Base-by-base conservation (phyloP, 495 filamentous ascomycete genomes). In the Cryomyces antarcticus region DNA sequence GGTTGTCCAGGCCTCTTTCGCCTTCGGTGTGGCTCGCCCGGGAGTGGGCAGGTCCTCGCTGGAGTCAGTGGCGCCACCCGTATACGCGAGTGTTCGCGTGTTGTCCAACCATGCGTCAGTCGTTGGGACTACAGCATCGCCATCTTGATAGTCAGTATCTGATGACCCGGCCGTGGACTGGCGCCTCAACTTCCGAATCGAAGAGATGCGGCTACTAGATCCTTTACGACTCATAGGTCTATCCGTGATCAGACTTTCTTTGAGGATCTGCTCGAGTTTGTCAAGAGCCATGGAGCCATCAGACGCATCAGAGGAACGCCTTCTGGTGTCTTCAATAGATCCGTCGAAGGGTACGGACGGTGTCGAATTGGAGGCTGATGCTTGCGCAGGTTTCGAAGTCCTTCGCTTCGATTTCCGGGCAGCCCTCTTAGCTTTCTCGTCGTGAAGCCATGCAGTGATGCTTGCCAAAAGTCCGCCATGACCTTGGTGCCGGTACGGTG, bases 91-190 rank as follows among this genome's bases (percentile, higher is more conserved):
- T 0, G 84, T 88, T 57, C 84, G 88, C 5, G 83, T 80, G 53
- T 95, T 95, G 56, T 95, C 84, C 30, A 95, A 70, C 4, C 73
- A 56, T 10, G 69, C 80, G 52, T 95, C 83, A 45, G 84, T 87
- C 47, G 65, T 70, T 5, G 84, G 83, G 2, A 88, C 78, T 29
- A 75, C 49, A 24, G 73, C 64, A 38, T 89, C 82, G 10, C 68
- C 65, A 42, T 88, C 82, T 28, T 52, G 66, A 49, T 72, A 77
- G 41, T 94, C 86, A 2, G 82, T 89, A 49, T 93, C 86, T 0
- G 84, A 92, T 17, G 80, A 80, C 7, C 42, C 51, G 31, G 33
- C 49, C 10, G 54, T 61, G n/a, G 51, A 43, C 6, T 52, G 52
- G 9, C 49, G 47, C 11, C 50, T 43, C 11, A 52, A 38, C 38